Percentiles rank a stretch among this genome's conserved stretches.
phyloP scores from a whole-genome alignment of 176 grass and related monocot species.

The Ensete glaucum region DNA sequence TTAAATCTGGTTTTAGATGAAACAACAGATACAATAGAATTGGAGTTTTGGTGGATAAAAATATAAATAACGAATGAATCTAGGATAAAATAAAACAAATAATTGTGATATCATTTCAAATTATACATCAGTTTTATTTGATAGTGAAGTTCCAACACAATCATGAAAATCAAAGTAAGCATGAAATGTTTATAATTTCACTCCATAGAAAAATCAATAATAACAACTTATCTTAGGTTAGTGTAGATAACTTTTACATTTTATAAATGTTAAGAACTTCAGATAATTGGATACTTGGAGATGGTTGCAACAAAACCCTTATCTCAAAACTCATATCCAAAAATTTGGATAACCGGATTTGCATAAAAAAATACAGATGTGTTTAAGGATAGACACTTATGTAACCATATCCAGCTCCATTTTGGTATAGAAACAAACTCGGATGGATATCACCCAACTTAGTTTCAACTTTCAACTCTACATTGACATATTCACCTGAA shows the following conservation, averaged over 20 bases:
- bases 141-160: neutral
- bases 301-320: neutral
- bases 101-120: neutral
- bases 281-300: neutral
- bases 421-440: neutral
- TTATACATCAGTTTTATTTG: neutral
- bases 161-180: neutral
- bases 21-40: neutral
- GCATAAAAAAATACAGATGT: too few relatives aligned
- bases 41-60: neutral
- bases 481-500: constrained; percentile 45
- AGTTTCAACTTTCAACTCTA: neutral
- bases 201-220: too few relatives aligned
- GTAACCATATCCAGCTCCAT: too few relatives aligned
- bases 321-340: too few relatives aligned
- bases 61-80: neutral
- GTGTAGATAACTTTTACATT: too few relatives aligned
- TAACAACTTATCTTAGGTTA: too few relatives aligned
- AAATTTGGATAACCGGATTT: too few relatives aligned
- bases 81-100: neutral
- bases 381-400: too few relatives aligned
- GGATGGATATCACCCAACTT: neutral
- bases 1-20: neutral
- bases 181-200: too few relatives aligned
- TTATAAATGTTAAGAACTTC: neutral